phyloP scores from a whole-genome alignment of 805 yeast genomes.

The Kuraishia capsulata region DNA sequence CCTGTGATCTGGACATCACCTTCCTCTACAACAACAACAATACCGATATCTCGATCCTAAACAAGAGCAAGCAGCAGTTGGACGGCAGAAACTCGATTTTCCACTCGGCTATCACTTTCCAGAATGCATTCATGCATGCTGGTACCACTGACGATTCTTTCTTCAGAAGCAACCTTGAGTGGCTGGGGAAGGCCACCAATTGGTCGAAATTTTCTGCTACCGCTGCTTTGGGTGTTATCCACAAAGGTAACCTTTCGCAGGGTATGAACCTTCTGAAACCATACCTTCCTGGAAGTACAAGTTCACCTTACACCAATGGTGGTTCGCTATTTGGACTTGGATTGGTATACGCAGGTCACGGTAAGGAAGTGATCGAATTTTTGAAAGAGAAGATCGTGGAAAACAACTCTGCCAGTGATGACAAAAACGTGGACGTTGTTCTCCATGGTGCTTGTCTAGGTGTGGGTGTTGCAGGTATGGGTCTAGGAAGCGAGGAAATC shows the following conservation, averaged over 20 bases:
- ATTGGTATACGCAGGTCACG: slow-evolving; percentile 92
- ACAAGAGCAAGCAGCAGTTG: slow-evolving; percentile 68
- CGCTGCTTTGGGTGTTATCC: slow-evolving; percentile 96
- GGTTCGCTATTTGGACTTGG: slow-evolving; percentile 93
- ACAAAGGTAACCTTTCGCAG: slow-evolving; percentile 86
- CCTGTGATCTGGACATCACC: slow-evolving; percentile 87
- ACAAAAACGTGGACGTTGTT: slow-evolving; percentile 67
- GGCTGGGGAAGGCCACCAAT: slow-evolving; percentile 96
- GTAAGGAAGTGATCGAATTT: slow-evolving; percentile 75
- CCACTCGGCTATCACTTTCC: slow-evolving; percentile 92
- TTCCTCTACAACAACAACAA: slow-evolving; percentile 80
- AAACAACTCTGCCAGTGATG: slow-evolving; percentile 26
- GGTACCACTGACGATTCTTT: slow-evolving; percentile 95
- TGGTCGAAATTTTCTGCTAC: slow-evolving; percentile 98
- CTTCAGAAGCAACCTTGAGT: slow-evolving; percentile 82
- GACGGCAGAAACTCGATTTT: slow-evolving; percentile 91
- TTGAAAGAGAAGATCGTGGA: slow-evolving; percentile 65
- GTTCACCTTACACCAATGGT: slow-evolving; percentile 87
- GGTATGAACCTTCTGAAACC: slow-evolving; percentile 85
- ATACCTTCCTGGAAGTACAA: slow-evolving; percentile 74
- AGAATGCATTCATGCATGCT: slow-evolving; percentile 90
- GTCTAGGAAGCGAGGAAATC: slow-evolving; percentile 60
- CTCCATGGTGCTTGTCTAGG: slow-evolving; percentile 96
- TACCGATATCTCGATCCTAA: slow-evolving; percentile 74
- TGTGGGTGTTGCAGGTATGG: slow-evolving; percentile 96